Conservation (phyloP, 805 yeast species). For the Wickerhamiella nectarea region DNA sequence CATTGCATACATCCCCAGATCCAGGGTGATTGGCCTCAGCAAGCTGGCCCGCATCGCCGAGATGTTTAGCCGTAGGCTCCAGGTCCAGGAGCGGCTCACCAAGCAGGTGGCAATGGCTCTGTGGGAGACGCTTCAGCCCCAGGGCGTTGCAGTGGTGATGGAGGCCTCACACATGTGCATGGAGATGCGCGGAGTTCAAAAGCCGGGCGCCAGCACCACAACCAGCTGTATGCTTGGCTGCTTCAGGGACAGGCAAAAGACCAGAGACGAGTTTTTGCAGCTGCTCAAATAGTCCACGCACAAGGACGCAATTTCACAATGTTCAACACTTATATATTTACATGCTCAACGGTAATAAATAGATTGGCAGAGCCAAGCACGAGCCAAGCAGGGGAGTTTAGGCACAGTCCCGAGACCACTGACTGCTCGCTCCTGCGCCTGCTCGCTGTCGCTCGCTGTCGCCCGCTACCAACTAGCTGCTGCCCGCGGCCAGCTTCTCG, state of each 20-base stretch:
- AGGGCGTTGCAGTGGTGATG: conserved; percentile 96
- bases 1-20: conserved; percentile 94
- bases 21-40: conserved; percentile 79
- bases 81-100: conserved; percentile 95
- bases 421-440: too few relatives aligned
- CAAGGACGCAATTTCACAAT: too few relatives aligned
- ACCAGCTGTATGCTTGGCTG: conserved; percentile 97
- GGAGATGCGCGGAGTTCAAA: conserved; percentile 97
- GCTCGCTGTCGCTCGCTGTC: too few relatives aligned
- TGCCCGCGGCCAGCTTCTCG: conserved; percentile 30
- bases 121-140: conserved; percentile 77
- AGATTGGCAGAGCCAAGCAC: too few relatives aligned
- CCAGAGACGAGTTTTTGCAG: conserved; percentile 89
- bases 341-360: too few relatives aligned
- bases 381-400: too few relatives aligned
- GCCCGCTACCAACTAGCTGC: neutral
- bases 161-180: conserved; percentile 98
- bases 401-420: too few relatives aligned
- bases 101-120: conserved; percentile 96
- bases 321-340: neutral
- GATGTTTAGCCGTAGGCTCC: conserved; percentile 89
- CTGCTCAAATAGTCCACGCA: conserved; percentile 36
- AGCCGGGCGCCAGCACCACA: conserved; percentile 82
- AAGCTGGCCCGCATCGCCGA: conserved; percentile 93
- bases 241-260: conserved; percentile 83